These are phyloP conservation scores for Casuarina glauca DNA, from an alignment of 306 rosid genomes.

Conservation along the genomic window DNA sequence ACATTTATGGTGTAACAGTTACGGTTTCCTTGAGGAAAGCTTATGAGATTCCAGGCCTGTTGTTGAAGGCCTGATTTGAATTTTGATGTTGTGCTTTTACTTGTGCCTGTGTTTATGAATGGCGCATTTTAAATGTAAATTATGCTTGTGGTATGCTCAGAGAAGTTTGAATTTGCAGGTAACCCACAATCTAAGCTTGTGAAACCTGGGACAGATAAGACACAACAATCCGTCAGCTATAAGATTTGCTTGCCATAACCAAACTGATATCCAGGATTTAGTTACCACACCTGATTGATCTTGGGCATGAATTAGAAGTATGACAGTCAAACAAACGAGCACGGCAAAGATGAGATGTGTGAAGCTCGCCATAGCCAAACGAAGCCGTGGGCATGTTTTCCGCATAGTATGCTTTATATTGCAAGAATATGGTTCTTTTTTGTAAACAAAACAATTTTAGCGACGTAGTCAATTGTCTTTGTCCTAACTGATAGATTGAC, in stretches of 20 bases:
- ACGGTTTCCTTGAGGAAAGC: slow-evolving; percentile 45
- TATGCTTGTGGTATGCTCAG: slow-evolving; percentile 23
- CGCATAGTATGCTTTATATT: neutral
- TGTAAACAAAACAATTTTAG: neutral
- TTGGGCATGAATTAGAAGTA: neutral
- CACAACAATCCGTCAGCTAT: neutral
- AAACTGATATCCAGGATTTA: neutral
- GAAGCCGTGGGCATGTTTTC: neutral
- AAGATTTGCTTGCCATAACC: neutral
- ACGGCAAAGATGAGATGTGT: neutral
- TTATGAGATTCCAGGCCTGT: slow-evolving; percentile 32
- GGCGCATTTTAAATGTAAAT: slow-evolving; percentile 28
- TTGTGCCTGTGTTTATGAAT: slow-evolving; percentile 23
- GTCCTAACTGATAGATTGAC: neutral
- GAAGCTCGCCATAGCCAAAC: slow-evolving; percentile 14
- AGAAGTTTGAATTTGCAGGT: slow-evolving; percentile 3
- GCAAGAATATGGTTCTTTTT: too few species aligned
- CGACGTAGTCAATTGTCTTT: neutral
- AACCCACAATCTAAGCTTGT: slow-evolving; percentile 28
- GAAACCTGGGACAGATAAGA: neutral
- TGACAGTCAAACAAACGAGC: neutral
- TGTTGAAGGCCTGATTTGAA: slow-evolving; percentile 1
- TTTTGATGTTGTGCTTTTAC: neutral
- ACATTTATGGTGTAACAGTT: slow-evolving; percentile 41
- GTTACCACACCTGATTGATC: neutral